A percentile compares a stretch with the other conserved stretches of the same genome.
Evolutionary conservation across 2,329 filamentous ascomycete genomes (phyloP).

Genomic region (Alternaria sp.): DNA sequence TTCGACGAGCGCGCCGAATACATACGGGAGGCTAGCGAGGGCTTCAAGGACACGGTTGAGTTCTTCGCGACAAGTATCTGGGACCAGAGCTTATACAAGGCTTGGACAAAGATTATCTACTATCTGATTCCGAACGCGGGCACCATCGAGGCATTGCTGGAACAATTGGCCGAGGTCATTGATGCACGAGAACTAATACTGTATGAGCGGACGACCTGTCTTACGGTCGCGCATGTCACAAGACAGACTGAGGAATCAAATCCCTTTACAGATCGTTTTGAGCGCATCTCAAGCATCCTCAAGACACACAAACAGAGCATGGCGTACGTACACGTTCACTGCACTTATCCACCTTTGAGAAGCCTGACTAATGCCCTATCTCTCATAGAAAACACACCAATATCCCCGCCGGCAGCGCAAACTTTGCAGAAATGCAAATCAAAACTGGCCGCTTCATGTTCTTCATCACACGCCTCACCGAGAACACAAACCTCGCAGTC

Average conservation of each 20-base stretch:
- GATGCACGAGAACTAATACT: constrained; percentile 93
- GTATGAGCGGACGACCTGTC: constrained; percentile 94
- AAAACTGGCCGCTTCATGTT: constrained; percentile 86
- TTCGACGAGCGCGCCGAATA: constrained; percentile 84
- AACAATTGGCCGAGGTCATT: constrained; percentile 81
- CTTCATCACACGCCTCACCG: constrained; percentile 94
- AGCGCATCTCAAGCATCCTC: constrained; percentile 95
- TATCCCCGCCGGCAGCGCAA: constrained; percentile 80
- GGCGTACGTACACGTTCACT: constrained; percentile 55
- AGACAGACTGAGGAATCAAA: constrained; percentile 78
- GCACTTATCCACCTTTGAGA: not conserved
- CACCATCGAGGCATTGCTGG: constrained; percentile 85
- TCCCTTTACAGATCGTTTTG: constrained; percentile 90
- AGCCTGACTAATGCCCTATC: constrained; percentile 3
- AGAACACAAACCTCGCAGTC: constrained; percentile 95
- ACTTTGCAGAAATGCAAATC: constrained; percentile 82
- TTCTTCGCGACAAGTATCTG: constrained; percentile 97
- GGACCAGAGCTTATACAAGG: constrained; percentile 98
- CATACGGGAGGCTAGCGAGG: constrained; percentile 76
- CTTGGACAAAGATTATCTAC: constrained; percentile 98
- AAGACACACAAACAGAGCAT: constrained; percentile 94
- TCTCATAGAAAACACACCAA: constrained; percentile 74
- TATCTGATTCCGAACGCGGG: constrained; percentile 93
- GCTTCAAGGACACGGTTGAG: constrained; percentile 71
- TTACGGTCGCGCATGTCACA: constrained; percentile 93